Evolutionary conservation across 2,329 filamentous ascomycete genomes (phyloP), one percentile per base, ranked within the genome.

Genomic region (Kalmusia sp.): DNA sequence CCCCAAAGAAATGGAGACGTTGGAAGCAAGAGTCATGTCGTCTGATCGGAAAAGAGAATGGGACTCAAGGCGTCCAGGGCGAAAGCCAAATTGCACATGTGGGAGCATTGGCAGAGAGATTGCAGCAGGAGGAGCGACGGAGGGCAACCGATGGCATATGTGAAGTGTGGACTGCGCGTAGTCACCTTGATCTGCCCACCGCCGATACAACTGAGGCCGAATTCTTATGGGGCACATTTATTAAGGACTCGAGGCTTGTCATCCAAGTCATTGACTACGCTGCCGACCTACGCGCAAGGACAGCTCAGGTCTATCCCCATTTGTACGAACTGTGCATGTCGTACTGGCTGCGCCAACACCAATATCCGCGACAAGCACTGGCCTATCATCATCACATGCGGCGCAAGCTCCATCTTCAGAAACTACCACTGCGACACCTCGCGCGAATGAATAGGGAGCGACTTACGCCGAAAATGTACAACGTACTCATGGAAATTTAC

Each of bases 311-410:
- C 6, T 73, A 72, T 50, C 60, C 65, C 14, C 60, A 54, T 15
- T 63, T 85, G 0, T 84, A 84, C 62, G 59, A 64, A 14, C 62
- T 65, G 9, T 65, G 83, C 55, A 71, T 86, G 46, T 70, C 72
- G 28, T 64, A 78, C 34, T 73, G 70, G 69, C 68, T 76, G 25
- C 55, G 55, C 17, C 55, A 48, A 2, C 12, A 45, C 55, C 25
- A 51, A 54, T 14, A 55, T 51, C 14, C 48, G n/a, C 28, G 50
- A 1, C 15, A 48, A 17, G 68, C 70, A 6, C 51, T 68, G 15
- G 50, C 62, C 5, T 63, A 59, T 22, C 71, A 74, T 41, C 61
- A 66, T 30, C 48, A 50, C 8, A 54, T 74, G 55, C 45, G 69
- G 6, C 45, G 59, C 8, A 65, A 59, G 49, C 52, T 73, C 14